Base-by-base conservation (phyloP, 1,284 basidiomycete genomes). In the Takashimella koratensis region DNA sequence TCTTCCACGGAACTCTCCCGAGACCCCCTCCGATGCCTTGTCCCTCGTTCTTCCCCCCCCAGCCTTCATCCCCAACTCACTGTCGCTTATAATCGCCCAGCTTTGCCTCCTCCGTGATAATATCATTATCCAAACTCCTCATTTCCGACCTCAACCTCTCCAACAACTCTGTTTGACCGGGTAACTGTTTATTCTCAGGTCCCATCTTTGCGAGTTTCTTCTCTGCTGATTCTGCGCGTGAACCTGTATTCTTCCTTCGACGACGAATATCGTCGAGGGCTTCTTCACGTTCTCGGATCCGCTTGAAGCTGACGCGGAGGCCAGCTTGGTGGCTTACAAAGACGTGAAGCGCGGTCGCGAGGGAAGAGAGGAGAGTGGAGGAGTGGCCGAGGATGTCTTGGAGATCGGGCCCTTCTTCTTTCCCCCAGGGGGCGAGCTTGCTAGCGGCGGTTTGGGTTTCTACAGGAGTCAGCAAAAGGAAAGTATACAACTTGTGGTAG, bases 161-260 rank as follows among this genome's bases (percentile, higher is more conserved):
- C 53, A 97, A 78, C 3, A 81, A 74, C 23, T 91, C 87, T 0
- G 86, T 88, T 76, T 96, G 92, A 56, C 79, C 70, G 19, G 79
- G 77, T 30, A 93, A 76, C 65, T 89, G 87, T 80, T 96, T 97
- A 78, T 96, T 86, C 76, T 92, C 91, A 0, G 88, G 82, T 49
- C 83, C 84, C 92, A 96, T 96, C 78, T 88, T 95, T 70, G 82
- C 83, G 23, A 97, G 80, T 73, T 93, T 95, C 79, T 82, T 87
- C 69, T 96, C 92, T 0, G 90, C 90, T n/a, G 82, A 74, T 56
- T 96, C 93, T 0, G 91, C 89, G 58, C 88, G 87, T 23, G 81
- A 74, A 12, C 80, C 81, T 3, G 92, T 79, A 5, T 79, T 78
- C 59, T 85, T 84, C 52, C 91, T 81, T 19, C 85, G 80, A 20